These are phyloP conservation scores for Thuja plicata DNA, from an alignment of 83 land plant species.

Conservation along the genomic window DNA sequence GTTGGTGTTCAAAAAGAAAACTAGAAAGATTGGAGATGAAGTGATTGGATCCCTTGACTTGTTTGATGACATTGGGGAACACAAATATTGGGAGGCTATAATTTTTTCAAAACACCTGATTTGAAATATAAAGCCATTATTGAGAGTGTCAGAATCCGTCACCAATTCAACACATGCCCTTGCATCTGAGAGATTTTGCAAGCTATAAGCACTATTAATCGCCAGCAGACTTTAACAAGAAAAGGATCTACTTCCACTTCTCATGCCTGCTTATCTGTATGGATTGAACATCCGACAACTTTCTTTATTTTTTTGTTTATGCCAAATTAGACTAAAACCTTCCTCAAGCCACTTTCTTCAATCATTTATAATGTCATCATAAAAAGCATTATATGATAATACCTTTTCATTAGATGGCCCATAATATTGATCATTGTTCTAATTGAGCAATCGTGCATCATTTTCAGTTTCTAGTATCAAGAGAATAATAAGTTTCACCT, in stretches of 20 bases:
- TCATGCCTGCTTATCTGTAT: neutral
- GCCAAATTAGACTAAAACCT: neutral
- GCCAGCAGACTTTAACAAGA: neutral
- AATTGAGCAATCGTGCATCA: neutral
- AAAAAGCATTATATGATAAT: too few relatives aligned
- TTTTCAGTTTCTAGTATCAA: too few relatives aligned
- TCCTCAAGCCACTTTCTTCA: neutral
- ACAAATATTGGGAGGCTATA: neutral
- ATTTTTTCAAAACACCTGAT: neutral
- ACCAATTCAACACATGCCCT: neutral
- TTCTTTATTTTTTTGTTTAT: too few relatives aligned
- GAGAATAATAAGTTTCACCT: too few relatives aligned
- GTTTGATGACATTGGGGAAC: neutral
- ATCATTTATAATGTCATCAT: neutral
- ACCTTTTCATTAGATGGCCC: neutral
- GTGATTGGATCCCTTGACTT: neutral
- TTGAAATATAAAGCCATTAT: too few relatives aligned
- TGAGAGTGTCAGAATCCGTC: too few relatives aligned
- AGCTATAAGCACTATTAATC: neutral
- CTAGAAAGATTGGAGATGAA: neutral
- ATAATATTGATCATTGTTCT: neutral
- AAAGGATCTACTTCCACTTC: neutral
- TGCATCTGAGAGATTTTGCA: neutral
- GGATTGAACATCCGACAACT: neutral
- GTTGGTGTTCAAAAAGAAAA: neutral